phyloP scores from a whole-genome alignment of 352 stramenopile genomes.

The Albugo laibachii region DNA sequence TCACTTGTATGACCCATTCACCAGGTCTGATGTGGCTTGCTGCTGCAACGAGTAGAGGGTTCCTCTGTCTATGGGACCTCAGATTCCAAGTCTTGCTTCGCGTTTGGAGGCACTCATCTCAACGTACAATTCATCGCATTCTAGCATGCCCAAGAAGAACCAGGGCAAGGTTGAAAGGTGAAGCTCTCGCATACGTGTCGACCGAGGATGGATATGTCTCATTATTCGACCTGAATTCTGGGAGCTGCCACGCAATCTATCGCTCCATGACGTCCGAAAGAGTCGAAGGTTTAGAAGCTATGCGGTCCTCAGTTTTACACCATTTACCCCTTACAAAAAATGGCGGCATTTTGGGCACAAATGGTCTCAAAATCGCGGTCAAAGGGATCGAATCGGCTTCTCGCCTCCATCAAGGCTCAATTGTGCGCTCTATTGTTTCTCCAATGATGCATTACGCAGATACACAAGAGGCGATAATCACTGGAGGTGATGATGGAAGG shows the following conservation, averaged over 20 bases:
- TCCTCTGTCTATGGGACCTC: constrained; percentile 92
- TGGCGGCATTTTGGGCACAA: constrained; percentile 60
- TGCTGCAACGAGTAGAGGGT: constrained; percentile 86
- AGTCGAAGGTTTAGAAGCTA: constrained; percentile 47
- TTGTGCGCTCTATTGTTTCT: constrained; percentile 68
- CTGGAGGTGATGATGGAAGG: constrained; percentile 84
- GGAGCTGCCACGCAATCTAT: constrained; percentile 83
- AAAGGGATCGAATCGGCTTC: constrained; percentile 60
- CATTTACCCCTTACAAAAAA: constrained; percentile 54
- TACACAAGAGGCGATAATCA: constrained; percentile 78
- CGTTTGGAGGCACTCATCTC: constrained; percentile 90
- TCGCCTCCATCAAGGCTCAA: constrained; percentile 52
- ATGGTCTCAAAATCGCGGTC: constrained; percentile 57
- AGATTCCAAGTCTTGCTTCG: constrained; percentile 89
- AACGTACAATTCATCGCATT: constrained; percentile 74
- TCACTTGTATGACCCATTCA: constrained; percentile 90
- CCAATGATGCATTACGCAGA: constrained; percentile 73
- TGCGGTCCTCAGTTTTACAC: constrained; percentile 44
- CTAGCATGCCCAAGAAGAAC: constrained; percentile 64
- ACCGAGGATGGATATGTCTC: constrained; percentile 84
- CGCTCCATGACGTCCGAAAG: constrained; percentile 63
- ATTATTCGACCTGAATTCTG: constrained; percentile 75
- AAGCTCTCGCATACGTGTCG: constrained; percentile 85
- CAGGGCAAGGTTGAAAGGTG: constrained; percentile 14
- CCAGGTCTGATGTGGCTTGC: constrained; percentile 87